These are phyloP conservation scores for Strobilomyces confusus DNA, from an alignment of 768 basidiomycete species.

Conservation along the genomic window DNA sequence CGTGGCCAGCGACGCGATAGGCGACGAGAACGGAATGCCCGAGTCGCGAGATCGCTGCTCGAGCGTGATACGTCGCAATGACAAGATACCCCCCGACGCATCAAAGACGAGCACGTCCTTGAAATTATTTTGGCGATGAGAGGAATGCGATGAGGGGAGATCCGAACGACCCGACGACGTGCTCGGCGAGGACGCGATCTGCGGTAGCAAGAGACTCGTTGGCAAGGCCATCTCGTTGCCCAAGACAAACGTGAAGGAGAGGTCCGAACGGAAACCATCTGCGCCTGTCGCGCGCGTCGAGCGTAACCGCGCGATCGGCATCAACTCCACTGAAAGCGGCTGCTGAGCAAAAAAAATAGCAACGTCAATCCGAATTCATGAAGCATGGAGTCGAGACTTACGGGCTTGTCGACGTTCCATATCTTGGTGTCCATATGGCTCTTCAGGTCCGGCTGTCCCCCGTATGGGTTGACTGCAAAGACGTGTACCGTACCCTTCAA, in stretches of 20 bases:
- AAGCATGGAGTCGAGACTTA: slow-evolving; percentile 21
- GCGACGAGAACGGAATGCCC: slow-evolving; percentile 23
- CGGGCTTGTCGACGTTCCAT: slow-evolving; percentile 47
- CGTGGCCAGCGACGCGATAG: slow-evolving; percentile 37
- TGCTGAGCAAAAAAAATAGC: slow-evolving; percentile 34
- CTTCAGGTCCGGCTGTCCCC: slow-evolving; percentile 57
- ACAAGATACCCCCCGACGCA: slow-evolving; percentile 50
- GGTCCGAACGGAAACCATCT: slow-evolving; percentile 34
- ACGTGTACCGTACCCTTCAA: slow-evolving; percentile 63
- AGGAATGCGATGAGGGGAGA: slow-evolving; percentile 27
- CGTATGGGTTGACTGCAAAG: slow-evolving; percentile 74
- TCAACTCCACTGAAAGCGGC: slow-evolving; percentile 49
- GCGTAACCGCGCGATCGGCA: slow-evolving; percentile 55
- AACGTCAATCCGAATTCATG: not conserved
- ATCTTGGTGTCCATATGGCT: slow-evolving; percentile 62
- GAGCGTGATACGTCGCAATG: slow-evolving; percentile 50
- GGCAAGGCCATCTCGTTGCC: slow-evolving; percentile 34
- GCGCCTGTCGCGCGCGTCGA: slow-evolving; percentile 27
- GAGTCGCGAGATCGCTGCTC: slow-evolving; percentile 33
- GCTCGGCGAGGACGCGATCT: slow-evolving; percentile 24
- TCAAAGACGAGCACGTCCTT: slow-evolving; percentile 72
- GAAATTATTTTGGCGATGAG: slow-evolving; percentile 40
- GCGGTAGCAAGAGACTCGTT: slow-evolving; percentile 34
- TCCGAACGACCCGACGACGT: slow-evolving; percentile 29
- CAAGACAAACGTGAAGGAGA: slow-evolving; percentile 55